Percentiles rank a stretch among this genome's conserved stretches.
phyloP scores from a whole-genome alignment of 2,329 filamentous ascomycete genomes.

The Cladosporium austrohemisphaericum region DNA sequence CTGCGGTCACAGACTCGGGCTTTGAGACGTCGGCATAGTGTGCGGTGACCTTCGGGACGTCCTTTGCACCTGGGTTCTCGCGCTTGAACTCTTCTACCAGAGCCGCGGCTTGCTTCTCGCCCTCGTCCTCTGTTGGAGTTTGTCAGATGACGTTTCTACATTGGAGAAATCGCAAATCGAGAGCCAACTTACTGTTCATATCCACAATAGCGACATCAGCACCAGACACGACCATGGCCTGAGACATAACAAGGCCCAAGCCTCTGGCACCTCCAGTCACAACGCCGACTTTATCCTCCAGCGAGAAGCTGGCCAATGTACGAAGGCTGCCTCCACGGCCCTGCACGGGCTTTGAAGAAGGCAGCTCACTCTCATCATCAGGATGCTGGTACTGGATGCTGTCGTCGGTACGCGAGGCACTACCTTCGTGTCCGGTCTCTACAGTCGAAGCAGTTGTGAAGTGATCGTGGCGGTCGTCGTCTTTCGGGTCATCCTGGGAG shows the following conservation, averaged over 20 bases:
- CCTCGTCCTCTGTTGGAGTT: conserved; percentile 68
- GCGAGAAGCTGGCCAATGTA: conserved; percentile 79
- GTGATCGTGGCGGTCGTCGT: conserved; percentile 30
- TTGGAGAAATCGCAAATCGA: background rate
- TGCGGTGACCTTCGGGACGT: conserved; percentile 78
- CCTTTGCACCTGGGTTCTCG: conserved; percentile 72
- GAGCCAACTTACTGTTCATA: conserved; percentile 69
- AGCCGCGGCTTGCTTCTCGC: conserved; percentile 68
- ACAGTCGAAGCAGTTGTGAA: conserved; percentile 34
- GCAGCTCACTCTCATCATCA: conserved; percentile 69
- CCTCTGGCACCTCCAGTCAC: conserved; percentile 90
- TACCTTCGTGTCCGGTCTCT: conserved; percentile 53
- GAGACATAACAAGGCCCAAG: conserved; percentile 86
- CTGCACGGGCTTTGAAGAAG: conserved; percentile 65
- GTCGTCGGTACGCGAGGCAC: conserved; percentile 76
- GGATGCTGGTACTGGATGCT: conserved; percentile 76
- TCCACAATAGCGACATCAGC: conserved; percentile 90
- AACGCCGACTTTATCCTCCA: conserved; percentile 77
- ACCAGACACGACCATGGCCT: conserved; percentile 83
- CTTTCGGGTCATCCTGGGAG: conserved; percentile 23
- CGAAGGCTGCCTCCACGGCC: conserved; percentile 81
- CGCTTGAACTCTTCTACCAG: conserved; percentile 72
- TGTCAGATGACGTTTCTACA: background rate
- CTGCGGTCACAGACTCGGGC: conserved; percentile 70
- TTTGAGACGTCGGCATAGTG: conserved; percentile 86